These are phyloP conservation scores for Eucalyptus curtisii DNA, from an alignment of 345 rosid species.

Conservation along the genomic window DNA sequence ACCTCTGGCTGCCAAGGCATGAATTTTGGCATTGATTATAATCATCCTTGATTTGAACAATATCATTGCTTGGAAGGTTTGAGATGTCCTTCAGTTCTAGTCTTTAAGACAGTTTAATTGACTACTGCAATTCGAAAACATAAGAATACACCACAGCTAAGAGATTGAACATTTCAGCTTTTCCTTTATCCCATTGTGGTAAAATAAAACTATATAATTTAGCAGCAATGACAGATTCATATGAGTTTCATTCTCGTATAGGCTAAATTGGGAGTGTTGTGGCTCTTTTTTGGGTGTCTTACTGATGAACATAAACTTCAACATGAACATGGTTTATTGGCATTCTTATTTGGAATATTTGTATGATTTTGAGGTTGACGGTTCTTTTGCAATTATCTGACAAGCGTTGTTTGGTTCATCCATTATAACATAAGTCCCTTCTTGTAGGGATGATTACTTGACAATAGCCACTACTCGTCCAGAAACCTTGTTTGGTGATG, in stretches of 20 bases:
- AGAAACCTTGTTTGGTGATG: conserved; percentile 96
- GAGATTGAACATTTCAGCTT: not conserved
- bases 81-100: not conserved
- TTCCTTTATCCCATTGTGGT: not conserved
- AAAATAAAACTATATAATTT: not conserved
- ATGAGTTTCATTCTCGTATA: not conserved
- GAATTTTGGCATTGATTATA: not conserved
- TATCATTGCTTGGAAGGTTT: not conserved
- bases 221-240: not conserved
- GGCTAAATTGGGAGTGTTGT: not conserved
- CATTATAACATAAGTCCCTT: not conserved
- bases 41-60: not conserved
- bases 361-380: not conserved
- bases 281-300: not conserved
- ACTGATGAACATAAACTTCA: not conserved
- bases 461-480: conserved; percentile 96
- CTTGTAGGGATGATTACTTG: conserved; percentile 66
- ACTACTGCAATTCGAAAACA: not conserved
- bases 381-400: not conserved
- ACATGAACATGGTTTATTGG: not conserved
- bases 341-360: not conserved
- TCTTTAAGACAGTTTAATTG: not conserved
- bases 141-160: not conserved
- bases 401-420: not conserved
- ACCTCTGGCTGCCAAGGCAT: not conserved